Percentiles rank a stretch among this genome's conserved stretches.
Evolutionary conservation across 176 grass and related monocot genomes (phyloP).

Genomic region (Dendrocalamus sinicus): DNA sequence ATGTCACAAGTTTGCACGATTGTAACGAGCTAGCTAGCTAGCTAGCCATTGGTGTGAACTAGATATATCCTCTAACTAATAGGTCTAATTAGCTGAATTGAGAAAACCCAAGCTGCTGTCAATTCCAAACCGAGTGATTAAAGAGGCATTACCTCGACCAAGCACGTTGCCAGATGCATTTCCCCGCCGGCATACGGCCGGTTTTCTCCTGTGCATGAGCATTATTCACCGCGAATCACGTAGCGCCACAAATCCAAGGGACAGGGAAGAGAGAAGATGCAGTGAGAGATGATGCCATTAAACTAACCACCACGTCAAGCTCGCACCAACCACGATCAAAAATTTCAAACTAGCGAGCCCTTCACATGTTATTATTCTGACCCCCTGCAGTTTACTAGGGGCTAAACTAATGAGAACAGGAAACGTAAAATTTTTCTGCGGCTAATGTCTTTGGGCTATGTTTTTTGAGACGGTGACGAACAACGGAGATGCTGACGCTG

Average conservation of each 20-base stretch:
- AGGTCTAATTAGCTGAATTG: background rate
- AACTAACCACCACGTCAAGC: background rate
- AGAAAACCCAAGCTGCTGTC: background rate
- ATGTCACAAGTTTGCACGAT: background rate
- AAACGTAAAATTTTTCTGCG: too few relatives aligned
- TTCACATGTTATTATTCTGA: background rate
- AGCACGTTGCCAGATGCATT: constrained; percentile 41
- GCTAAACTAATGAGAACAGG: background rate
- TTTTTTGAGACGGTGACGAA: too few relatives aligned
- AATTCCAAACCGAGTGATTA: background rate
- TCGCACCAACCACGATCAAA: background rate
- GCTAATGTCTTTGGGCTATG: too few relatives aligned
- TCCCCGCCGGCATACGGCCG: constrained; percentile 16
- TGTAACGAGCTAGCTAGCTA: background rate
- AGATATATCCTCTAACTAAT: background rate
- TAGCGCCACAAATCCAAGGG: background rate
- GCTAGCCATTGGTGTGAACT: background rate
- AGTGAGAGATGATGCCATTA: background rate
- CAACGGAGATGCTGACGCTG: too few relatives aligned
- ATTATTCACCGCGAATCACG: constrained; percentile 43
- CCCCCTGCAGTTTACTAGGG: background rate
- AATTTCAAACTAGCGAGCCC: background rate
- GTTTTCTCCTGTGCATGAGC: constrained; percentile 12
- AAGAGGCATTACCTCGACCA: constrained; percentile 35
- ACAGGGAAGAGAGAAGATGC: background rate